Base-by-base conservation (phyloP, 768 basidiomycete species). In the Albatrellus ellisii region DNA sequence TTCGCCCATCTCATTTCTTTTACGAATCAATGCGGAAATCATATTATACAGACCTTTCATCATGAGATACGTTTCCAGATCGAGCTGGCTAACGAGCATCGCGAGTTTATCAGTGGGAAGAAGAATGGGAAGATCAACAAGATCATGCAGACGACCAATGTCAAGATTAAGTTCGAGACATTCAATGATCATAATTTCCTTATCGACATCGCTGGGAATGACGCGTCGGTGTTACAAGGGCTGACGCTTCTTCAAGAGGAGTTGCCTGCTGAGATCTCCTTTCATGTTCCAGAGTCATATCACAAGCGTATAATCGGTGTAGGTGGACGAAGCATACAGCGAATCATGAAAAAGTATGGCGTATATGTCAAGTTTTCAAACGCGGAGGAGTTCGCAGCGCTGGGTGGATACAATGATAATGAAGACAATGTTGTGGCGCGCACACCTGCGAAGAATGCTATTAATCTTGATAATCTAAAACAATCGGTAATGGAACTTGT, bases 81-180 rank as follows among this genome's bases (percentile, higher is more conserved):
- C 42, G 95, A 99, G 62, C 75, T 97, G 4, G 84, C 91, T 32
- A 94, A 94, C 59, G 95, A 99, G 59, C 92, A 98, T 52, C 79
- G 92, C 45, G 94, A 99, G 52, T 99, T 98, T 64, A 95, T 99
- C 60, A 87, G 85, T 43, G 94, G 94, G 33, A 99, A 99, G 70
- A 97, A 98, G 71, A 97, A 98, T 55, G 94, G 94, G 44, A 99
- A 99, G 65, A 89, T 97, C 61, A 97, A 97, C 69, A 98, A 97
- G 67, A 95, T 98, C 59, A 97, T 97, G 89, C 91, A 97, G 61
- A 82, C 79, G 10, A 85, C 92, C 24, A 87, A 85, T 52, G 91
- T 92, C 58, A 94, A 95, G 66, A 95, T 99, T 70, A 95, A 95
- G 63, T 97, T 97, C 48, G 94, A 98, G 67, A 94, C 92, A 5